Base-by-base conservation (phyloP, 495 filamentous ascomycete genomes). In the Aspergillus diversus region DNA sequence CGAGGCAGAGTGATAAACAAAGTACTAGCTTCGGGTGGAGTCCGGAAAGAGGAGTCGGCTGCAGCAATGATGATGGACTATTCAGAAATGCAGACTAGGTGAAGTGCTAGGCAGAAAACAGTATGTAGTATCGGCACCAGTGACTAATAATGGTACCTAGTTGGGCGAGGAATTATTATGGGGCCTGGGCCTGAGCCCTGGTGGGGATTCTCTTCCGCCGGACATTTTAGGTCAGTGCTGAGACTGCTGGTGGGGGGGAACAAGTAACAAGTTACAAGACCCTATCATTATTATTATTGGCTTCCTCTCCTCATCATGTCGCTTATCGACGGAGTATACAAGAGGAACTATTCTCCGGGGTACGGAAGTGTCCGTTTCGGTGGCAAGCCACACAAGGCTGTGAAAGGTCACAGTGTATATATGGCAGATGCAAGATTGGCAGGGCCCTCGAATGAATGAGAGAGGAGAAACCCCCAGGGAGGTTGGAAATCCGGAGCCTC, bases 1-100 rank as follows among this genome's bases (percentile, higher is more conserved):
- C 21, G 47, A 50, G 47, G 46, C n/a, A 49, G 47, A 27, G n/a
- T 21, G 15, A 9, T 50, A 27, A 50, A 32, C 51, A 54, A 54
- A 54, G 51, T 54, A 54, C 51, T 54, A 54, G 51, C 33, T 34
- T 16, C 51, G 51, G 51, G 51, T 34, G 51, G 51, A 54, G 33
- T 5, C 12, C 51, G 51, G 51, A 54, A 54, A 54, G 51, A 54
- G 51, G 51, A n/a, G 31, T 27, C 47, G n/a, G 47, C 47, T 43
- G 39, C n/a, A 12, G 39, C 39, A 8, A 43, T 15, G 39, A 43
- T 43, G 39, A 4, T 11, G 39, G 0, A 39, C 37, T 39, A 8
- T 39, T 13, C 1, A 8, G 13, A 13, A 39, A 39, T 8, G 37
- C 7, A 12, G 39, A 7, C 39, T 43, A 43, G 21, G 21, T 27